These are phyloP conservation scores for Plasmodium adleri DNA, from an alignment of 169 alveolate genomes.

Conservation along the genomic window DNA sequence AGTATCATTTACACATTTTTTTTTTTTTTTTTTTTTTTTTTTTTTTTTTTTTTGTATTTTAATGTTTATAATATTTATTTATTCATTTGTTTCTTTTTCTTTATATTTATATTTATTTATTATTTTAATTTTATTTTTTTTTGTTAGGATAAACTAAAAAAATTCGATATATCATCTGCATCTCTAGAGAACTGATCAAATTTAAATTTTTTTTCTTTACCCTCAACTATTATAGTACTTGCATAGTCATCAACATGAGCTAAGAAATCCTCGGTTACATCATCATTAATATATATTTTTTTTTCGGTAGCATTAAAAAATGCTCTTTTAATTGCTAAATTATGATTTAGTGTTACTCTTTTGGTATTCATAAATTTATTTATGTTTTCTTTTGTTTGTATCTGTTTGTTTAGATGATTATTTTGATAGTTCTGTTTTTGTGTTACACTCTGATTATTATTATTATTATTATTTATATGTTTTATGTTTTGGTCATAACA, in stretches of 20 bases:
- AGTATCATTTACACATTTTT: too few species aligned
- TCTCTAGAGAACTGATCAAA: neutral
- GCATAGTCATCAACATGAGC: constrained; percentile 23
- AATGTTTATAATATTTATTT: neutral
- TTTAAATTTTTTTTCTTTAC: constrained; percentile 4
- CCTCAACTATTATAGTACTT: constrained; percentile 4
- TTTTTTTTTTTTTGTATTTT: too few species aligned
- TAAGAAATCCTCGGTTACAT: constrained; percentile 46
- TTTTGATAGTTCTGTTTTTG: constrained; percentile 1
- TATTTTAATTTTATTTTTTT: constrained; percentile 1
- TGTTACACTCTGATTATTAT: too few species aligned
- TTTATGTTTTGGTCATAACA: too few species aligned
- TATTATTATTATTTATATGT: too few species aligned
- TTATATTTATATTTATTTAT: neutral
- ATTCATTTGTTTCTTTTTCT: neutral
- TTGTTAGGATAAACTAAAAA: constrained; percentile 4
- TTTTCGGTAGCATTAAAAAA: constrained; percentile 37
- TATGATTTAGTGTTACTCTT: constrained; percentile 63
- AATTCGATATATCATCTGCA: constrained; percentile 4
- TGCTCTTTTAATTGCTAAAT: constrained; percentile 62
- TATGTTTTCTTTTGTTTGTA: constrained; percentile 30
- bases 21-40: too few species aligned
- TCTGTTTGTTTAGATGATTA: neutral
- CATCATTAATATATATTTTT: neutral
- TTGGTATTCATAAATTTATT: constrained; percentile 53